Evolutionary conservation across 352 stramenopile genomes (phyloP), one percentile per base, ranked within the genome.

Genomic region (Globisporangium parvum): DNA sequence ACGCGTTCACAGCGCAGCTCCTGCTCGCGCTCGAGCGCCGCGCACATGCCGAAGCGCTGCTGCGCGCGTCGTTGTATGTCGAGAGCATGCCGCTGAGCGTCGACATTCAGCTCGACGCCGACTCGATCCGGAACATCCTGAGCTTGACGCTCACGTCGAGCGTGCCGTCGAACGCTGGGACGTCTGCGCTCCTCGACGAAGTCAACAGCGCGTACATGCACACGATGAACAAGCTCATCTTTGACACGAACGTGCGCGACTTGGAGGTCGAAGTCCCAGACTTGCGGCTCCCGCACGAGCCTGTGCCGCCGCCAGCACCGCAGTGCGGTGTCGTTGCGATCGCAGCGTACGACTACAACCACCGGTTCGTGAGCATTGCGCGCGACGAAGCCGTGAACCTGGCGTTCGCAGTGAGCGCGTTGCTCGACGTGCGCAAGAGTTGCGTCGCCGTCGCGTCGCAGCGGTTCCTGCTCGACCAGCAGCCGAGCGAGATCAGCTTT

Each of bases 201-300:
- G 87, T 97, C 31, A 96, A 95, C 62, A 64, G 75, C 5, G 85
- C 95, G 57, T 98, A 97, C 67, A 91, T 95, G 71, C 76, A 89
- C 33, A 88, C 88, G 23, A 97, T 98, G 88, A 98, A 98, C 83
- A 80, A 88, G 33, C 63, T 98, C 18, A 79, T 98, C 8, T 90
- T 98, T 21, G 80, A 91, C 45, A 80, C 78, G 9, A 91, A 85
- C 23, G 50, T 78, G n/a, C 58, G 73, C 35, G 81, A 93, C 41
- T 45, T 88, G n/a, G 53, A 63, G 23, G 33, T 26, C n/a, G 81
- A 88, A 42, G 87, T 90, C 48, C 62, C 65, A 0, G 71, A 85
- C 35, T 58, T 93, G 3, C 65, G 57, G 31, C 51, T 91, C 8
- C 75, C 79, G 1, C 47, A 70, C 44, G 45, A 55, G 53, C 28